Evolutionary conservation across 805 yeast species (phyloP), one percentile per base, ranked within the genome.

Genomic region (Hanseniaspora singularis): DNA sequence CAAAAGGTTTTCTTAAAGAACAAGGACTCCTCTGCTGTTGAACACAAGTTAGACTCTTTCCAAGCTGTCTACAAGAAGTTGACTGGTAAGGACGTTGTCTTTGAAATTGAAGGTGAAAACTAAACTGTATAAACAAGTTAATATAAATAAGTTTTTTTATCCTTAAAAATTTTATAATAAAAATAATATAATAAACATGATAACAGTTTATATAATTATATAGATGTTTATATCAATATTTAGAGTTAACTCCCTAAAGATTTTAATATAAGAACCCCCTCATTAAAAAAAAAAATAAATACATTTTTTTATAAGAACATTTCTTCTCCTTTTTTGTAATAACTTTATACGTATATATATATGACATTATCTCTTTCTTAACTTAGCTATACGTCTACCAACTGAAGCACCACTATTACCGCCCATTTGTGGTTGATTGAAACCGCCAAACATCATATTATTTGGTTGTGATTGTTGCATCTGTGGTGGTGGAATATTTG

Each of bases 1-100:
- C 94, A 89, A 75, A 92, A 92, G 79, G 89, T 89, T 59, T 80
- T 86, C 72, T 82, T 89, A 68, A 95, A 88, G 80, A 83, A 95
- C 68, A 92, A 92, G 83, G 96, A 89, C 72, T 82, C 94, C 61
- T 80, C 87, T 64, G 78, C 86, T 67, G 88, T 92, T 66, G 97
- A 89, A 75, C 86, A 92, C 87, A 92, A 92, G 79, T 82, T 89
- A 70, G 97, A 89, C 72, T 86, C 97, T 61, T 92, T 89, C 95
- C 95, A 89, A 79, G 81, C 95, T 62, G 88, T 89, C 67, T 89
- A 89, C 94, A 74, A 74, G 75, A 89, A 89, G 79, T 85, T 89
- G 73, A 89, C 98, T 66, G 98, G 98, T 76, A 89, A 92, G 81
- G 94, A 88, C 74, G 96, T 92, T 74, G 92, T 87, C 64, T 89